Conservation (phyloP, 2,329 filamentous ascomycete species). For the Akanthomyces uredinophilus region DNA sequence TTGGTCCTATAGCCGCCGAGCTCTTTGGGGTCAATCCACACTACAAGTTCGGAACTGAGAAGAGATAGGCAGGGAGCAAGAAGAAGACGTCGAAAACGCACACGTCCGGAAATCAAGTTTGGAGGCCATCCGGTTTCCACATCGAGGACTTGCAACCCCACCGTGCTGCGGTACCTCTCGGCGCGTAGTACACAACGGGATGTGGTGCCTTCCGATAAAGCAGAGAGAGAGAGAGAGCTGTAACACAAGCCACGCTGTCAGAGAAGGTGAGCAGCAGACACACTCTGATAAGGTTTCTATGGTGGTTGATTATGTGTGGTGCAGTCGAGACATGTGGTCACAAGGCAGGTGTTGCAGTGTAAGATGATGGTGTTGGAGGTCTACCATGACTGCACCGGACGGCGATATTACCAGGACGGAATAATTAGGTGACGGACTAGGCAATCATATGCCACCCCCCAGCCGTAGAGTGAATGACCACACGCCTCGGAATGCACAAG, state of each 20-base stretch:
- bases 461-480: neutral
- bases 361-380: neutral
- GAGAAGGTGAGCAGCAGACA: slow-evolving; percentile 1
- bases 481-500: neutral
- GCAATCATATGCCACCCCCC: neutral
- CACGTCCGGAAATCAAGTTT: neutral
- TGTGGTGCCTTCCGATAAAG: neutral
- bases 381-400: neutral
- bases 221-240: neutral
- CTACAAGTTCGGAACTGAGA: neutral
- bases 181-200: slow-evolving; percentile 2
- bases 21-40: neutral
- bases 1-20: neutral
- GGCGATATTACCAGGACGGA: neutral
- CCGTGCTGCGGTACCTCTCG: neutral
- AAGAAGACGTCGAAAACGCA: neutral
- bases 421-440: neutral
- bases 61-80: neutral
- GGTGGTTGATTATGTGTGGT: neutral
- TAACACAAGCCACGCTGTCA: neutral
- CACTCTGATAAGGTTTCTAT: neutral
- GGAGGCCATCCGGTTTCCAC: neutral
- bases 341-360: neutral
- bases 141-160: neutral
- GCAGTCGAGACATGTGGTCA: slow-evolving; percentile 7